Conservation (phyloP, 1,284 basidiomycete genomes). For the Trametes hirsuta region DNA sequence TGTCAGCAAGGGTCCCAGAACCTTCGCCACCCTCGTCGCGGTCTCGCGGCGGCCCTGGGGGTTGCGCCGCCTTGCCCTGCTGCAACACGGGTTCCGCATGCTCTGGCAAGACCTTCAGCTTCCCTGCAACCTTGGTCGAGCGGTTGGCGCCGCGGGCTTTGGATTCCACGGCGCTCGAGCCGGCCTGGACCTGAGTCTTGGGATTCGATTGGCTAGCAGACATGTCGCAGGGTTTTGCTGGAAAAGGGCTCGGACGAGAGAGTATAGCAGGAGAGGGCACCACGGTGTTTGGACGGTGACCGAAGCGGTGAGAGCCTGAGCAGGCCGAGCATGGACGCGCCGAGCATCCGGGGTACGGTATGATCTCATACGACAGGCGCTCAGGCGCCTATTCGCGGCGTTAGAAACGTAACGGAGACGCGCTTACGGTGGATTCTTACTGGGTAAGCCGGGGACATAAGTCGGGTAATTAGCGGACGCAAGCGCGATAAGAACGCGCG, state of each 20-base stretch:
- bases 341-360: background rate
- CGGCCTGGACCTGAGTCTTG: slow-evolving; percentile 11
- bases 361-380: background rate
- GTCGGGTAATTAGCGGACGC: too few relatives aligned
- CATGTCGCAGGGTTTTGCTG: slow-evolving; percentile 12
- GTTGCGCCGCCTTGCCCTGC: slow-evolving; percentile 30
- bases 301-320: too few relatives aligned
- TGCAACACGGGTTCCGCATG: slow-evolving; percentile 68
- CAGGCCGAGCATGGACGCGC: background rate
- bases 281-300: background rate
- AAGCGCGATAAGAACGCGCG: too few relatives aligned
- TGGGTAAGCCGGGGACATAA: background rate
- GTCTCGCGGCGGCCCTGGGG: slow-evolving; percentile 33
- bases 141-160: slow-evolving; percentile 76
- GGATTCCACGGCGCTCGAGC: slow-evolving; percentile 35
- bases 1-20: slow-evolving; percentile 56
- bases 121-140: slow-evolving; percentile 86
- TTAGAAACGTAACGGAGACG: too few relatives aligned
- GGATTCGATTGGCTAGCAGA: slow-evolving; percentile 26
- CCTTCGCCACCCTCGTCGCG: slow-evolving; percentile 49
- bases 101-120: slow-evolving; percentile 93
- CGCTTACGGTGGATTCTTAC: background rate
- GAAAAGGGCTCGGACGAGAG: background rate
- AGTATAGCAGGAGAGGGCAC: background rate
- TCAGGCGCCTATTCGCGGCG: background rate